Evolutionary conservation across 352 stramenopile genomes (phyloP), one percentile per base, ranked within the genome.

Genomic region (Phytophthora niederhauseri): DNA sequence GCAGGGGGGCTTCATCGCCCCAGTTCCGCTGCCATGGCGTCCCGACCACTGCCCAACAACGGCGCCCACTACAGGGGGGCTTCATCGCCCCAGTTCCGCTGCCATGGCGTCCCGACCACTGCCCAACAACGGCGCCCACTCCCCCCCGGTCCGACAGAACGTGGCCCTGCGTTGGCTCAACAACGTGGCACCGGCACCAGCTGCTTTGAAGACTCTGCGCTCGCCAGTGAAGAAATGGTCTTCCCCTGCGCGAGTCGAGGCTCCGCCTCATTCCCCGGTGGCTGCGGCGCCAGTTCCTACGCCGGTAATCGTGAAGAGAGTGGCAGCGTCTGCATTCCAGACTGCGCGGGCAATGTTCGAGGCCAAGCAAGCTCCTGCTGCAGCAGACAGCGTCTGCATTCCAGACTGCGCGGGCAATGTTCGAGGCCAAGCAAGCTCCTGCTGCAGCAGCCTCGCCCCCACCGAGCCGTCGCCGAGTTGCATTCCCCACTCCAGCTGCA

Each of bases 81-180:
- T 41, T 15, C 12, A 7, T 15, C 4, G 36, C 36, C 12, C 8
- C 53, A 26, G 22, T 26, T 26, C 24, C 24, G 24, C 24, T 26
- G 19, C 38, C 9, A 89, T 89, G 80, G 68, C 80, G 52, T 83
- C 78, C 45, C 58, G 77, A 49, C 64, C 77, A 28, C 66, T 78
- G 61, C 71, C 76, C 46, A 51, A 62, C 31, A 64, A 48, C 36
- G 64, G 60, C 36, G 51, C 30, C 17, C 73, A 71, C 59, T 57
- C 71, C 9, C 61, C 76, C 22, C n/a, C 52, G 6, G 5, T 15
- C 15, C 55, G 64, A 46, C 73, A 71, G 36, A 65, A 28, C 15
- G 48, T 83, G 22, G 66, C 70, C 6, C 61, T 78, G 34, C 72
- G 66, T 12, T 73, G 66, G 66, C 3, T 76, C 2, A 58, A 61